phyloP scores from a whole-genome alignment of 2,329 filamentous ascomycete genomes.

The Trichoderma sp. region DNA sequence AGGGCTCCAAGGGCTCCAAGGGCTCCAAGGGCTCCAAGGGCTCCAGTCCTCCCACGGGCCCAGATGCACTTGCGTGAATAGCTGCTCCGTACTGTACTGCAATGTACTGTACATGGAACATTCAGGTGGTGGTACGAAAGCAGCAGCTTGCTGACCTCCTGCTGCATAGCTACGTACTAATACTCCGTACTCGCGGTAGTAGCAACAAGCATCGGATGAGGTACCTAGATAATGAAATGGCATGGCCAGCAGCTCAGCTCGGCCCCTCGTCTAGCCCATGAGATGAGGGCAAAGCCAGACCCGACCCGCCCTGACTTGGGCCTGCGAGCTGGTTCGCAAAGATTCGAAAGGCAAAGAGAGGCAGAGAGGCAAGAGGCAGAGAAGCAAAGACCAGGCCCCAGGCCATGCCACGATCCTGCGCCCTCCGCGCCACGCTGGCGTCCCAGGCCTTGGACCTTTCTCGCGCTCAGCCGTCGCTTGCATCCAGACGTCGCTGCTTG shows the following conservation, averaged over 20 bases:
- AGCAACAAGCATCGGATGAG: background rate
- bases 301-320: background rate
- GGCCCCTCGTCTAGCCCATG: slow-evolving; percentile 5
- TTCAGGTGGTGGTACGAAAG: background rate
- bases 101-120: background rate
- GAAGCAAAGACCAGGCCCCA: background rate
- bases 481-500: background rate
- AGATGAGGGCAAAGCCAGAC: background rate
- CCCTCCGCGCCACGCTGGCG: background rate
- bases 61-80: background rate
- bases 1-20: too few species aligned
- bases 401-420: background rate
- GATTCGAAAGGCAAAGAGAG: background rate
- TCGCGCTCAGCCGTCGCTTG: background rate
- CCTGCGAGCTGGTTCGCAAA: background rate
- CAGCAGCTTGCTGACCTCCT: background rate
- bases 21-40: too few species aligned
- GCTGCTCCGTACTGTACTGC: background rate
- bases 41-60: background rate
- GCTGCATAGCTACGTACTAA: background rate
- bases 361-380: too few species aligned
- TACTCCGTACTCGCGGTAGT: too few species aligned
- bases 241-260: slow-evolving; percentile 1
- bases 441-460: background rate
- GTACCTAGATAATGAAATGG: background rate